Base-by-base conservation (phyloP, 306 rosid species). In the Chamaecrista fasciculata region DNA sequence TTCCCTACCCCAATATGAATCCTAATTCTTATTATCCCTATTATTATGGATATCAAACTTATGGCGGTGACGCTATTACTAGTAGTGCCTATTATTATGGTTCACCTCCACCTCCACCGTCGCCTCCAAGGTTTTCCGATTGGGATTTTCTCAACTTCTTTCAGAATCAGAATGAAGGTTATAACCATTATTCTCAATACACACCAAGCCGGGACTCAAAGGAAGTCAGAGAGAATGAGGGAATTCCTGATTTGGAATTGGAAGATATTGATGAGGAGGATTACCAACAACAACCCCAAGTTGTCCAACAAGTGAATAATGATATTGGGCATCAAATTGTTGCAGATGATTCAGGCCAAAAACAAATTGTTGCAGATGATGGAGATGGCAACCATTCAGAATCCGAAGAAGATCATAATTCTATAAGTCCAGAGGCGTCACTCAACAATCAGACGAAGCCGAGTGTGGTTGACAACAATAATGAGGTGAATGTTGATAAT, bases 211-310 rank as follows among this genome's bases (percentile, higher is more conserved):
- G 88, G 66, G 83, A 89, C 52, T 91, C 83, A 6, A 86, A 62
- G 75, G 95, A 85, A 39, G 79, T 95, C 5, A 78, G 95, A 40
- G 93, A 95, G 36, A 96, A 82, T 19, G 96, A 95, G 72, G 97
- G 96, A 12, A 95, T 95, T 66, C 99, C 97, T 3, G 99, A 87
- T 58, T 84, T 95, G 87, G 99, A 95, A 71, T n/a, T n/a, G n/a
- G n/a, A n/a, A n/a, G n/a, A n/a, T n/a, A n/a, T n/a, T n/a, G n/a
- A n/a, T n/a, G 96, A 95, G 5, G 99, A 84, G 66, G 85, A 73
- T 67, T 83, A 70, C 70, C 84, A 75, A 28, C 70, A 70, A 67
- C 84, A 75, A 28, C 70, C 71, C 34, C 93, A 89, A 72, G 95
- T 88, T 25, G 96, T 85, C 31, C 83, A 87, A 75, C 73, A 87